Base-by-base conservation (phyloP, 2,329 filamentous ascomycete genomes). In the Chaetomium strumarium region DNA sequence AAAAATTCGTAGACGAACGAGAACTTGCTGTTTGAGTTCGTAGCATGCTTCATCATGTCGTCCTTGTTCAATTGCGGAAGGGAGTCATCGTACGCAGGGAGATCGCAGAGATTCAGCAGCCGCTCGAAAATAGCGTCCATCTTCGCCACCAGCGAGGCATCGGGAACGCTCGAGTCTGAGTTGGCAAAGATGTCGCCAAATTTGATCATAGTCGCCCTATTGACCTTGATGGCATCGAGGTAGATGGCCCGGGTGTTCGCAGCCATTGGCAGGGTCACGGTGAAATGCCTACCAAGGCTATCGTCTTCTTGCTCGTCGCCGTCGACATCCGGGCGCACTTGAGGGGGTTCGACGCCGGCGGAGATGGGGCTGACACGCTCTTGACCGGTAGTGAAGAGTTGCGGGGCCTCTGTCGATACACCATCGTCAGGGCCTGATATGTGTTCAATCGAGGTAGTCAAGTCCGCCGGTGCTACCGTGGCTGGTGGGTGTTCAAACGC, bases 11-110 rank as follows among this genome's bases (percentile, higher is more conserved):
- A 75, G 6, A 84, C 60, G 58, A 85, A 85, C 31, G 73, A 75
- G 58, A 79, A 81, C 58, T 85, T 85, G 50, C 78, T 69, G 63
- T 81, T 84, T 10, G 78, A 75, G 48, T 75, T 75, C 51, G 75
- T 72, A 1, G 75, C 73, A 57, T 81, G 78, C 60, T 75, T 82
- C 58, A 75, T 74, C 49, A 73, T 68, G 19, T 75, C 70, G 4
- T 65, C 62, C 8, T 71, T 60, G 2, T 71, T 64, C 51, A 79
- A 67, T 12, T 72, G 61, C 2, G 66, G 62, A 8, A 76, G 68
- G n/a, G 73, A 73, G 20, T 76, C 67, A 37, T 75, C 66, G 34
- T 79, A 75, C 5, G 75, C 74, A 4, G 79, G 80, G 37, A 80
- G 74, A 60, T 84, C 80, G 61, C 80, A 82, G 17, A 83, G 66